These are phyloP conservation scores for Diphasiastrum complanatum DNA, from an alignment of 83 land plant species.

Conservation along the genomic window DNA sequence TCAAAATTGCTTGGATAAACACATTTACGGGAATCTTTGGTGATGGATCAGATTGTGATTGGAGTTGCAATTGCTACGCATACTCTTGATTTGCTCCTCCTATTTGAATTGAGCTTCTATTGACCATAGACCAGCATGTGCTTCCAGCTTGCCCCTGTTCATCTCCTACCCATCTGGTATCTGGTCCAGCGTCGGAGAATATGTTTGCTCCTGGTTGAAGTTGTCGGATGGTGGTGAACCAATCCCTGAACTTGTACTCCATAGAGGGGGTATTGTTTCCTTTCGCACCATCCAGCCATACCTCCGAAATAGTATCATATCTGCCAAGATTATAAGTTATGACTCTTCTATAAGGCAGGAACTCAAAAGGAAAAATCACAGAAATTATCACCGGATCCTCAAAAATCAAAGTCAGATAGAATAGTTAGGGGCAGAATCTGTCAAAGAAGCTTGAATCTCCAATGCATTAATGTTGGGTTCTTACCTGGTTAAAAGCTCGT, in stretches of 20 bases:
- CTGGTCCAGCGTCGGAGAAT: constrained; percentile 94
- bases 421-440: too few relatives aligned
- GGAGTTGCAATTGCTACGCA: too few relatives aligned
- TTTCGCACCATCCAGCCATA: constrained; percentile 96
- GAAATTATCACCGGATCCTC: too few relatives aligned
- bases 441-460: too few relatives aligned
- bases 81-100: constrained; percentile 39
- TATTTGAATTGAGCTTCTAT: constrained; percentile 43
- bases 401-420: not conserved
- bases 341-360: too few relatives aligned
- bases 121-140: constrained; percentile 75
- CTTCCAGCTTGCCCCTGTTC: constrained; percentile 64
- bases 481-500: constrained; percentile 70
- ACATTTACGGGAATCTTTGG: too few relatives aligned
- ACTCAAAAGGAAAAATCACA: too few relatives aligned
- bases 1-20: not conserved
- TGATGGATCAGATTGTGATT: too few relatives aligned
- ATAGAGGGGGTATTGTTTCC: constrained; percentile 58
- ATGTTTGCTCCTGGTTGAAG: constrained; percentile 74
- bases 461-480: not conserved
- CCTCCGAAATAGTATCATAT: constrained; percentile 68
- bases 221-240: constrained; percentile 68
- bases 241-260: constrained; percentile 62
- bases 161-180: constrained; percentile 83
- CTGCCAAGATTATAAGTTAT: too few relatives aligned